Base-by-base conservation (phyloP, 148 eudicot species). In the Silene uniflora region DNA sequence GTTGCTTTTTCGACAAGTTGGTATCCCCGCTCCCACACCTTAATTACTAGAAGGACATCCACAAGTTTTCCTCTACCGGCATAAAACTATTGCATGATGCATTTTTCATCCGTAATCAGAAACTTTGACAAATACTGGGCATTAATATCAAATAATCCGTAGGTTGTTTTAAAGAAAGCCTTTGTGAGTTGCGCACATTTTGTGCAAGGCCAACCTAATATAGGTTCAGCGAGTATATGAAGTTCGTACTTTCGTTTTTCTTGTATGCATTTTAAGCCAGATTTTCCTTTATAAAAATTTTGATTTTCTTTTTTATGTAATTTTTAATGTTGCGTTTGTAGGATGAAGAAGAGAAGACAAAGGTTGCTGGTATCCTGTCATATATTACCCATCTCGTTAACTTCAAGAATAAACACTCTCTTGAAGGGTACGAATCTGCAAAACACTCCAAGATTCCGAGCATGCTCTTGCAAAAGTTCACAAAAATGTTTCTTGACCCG, bases 301-400 rank as follows among this genome's bases (percentile, higher is more conserved):
- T n/a, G 19, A 13, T 7, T 12, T 12, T n/a, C n/a, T 52, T 10
- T 12, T 52, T 52, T 13, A 69, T 69, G 73, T 52, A 3, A 54
- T 27, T 21, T 21, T 32, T 1, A 58, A 1, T 16, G 11, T 24
- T 60, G 75, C 54, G 42, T 67, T 3, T 79, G 76, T 62, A 95
- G 97, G 90, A 92, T 62, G 89, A 91, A 68, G 83, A 64, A 24
- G 84, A 86, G 84, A 87, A 77, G 83, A 77, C 35, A 82, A 84
- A 64, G 80, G 80, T 87, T 62, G 92, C 94, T 59, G 77, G 91
- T 77, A 84, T 91, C 74, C 49, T 95, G 47, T 89, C 96, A 4
- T 95, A 85, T 79, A 87, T 95, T 44, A 81, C 82, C 56, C 93
- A 95, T 76, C 98, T 95, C 19, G 71, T 95, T 22, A 88, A 82